Evolutionary conservation across 73 alveolate genomes (phyloP).

Genomic region (Effrenium voratum): DNA sequence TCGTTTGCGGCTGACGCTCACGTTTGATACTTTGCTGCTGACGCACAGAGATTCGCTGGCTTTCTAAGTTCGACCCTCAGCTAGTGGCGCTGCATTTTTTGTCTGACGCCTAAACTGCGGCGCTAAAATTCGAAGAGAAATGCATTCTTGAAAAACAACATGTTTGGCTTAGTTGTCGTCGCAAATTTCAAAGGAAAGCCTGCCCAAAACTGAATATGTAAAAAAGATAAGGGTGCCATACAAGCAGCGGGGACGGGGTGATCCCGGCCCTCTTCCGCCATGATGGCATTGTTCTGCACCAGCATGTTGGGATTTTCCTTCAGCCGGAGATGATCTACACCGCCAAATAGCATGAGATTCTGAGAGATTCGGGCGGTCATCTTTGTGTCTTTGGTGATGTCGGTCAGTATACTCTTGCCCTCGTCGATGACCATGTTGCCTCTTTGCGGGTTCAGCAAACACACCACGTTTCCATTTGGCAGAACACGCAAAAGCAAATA

Average conservation of each 20-base stretch:
- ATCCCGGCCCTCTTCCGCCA: background rate
- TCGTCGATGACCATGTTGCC: background rate
- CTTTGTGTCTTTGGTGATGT: background rate
- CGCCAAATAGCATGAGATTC: background rate
- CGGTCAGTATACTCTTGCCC: background rate
- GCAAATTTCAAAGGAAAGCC: background rate
- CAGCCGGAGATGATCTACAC: background rate
- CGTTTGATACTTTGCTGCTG: too few species aligned
- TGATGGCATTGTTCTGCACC: background rate
- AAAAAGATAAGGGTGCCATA: too few species aligned
- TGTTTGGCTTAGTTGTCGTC: slow-evolving; percentile 58
- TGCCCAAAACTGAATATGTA: background rate
- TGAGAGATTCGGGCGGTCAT: background rate
- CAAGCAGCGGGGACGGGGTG: background rate
- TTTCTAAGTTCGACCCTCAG: too few species aligned
- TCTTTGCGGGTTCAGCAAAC: too few species aligned
- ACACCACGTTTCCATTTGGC: too few species aligned
- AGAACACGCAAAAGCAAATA: too few species aligned
- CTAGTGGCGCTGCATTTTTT: too few species aligned
- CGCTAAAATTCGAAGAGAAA: too few species aligned
- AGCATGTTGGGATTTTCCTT: background rate
- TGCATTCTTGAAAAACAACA: slow-evolving; percentile 50
- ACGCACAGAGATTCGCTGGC: too few species aligned
- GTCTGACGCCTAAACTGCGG: too few species aligned
- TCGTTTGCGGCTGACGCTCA: too few species aligned